Evolutionary conservation across 345 rosid genomes (phyloP), one percentile per base, ranked within the genome.

Genomic region (Moricandia arvensis): DNA sequence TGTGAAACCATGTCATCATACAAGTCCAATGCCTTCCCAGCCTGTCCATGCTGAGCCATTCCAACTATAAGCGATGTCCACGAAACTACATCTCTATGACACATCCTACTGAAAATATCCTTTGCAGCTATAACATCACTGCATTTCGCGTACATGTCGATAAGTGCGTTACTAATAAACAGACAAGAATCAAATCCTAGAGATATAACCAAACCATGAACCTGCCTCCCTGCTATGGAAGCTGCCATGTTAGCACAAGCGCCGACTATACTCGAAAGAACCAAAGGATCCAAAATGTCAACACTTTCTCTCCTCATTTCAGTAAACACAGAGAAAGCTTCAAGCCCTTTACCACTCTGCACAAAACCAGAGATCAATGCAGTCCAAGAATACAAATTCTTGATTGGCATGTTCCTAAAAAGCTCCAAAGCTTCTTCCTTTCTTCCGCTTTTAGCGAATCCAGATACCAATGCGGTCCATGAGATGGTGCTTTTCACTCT

Each of bases 121-220:
- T 70, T 82, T 35, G 93, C 90, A 21, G 93, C 87, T 71, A 81
- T 13, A 69, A 91, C 74, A 69, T 87, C 93, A 31, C 97, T 88
- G 67, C 95, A 88, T 86, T 91, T 91, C 30, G 93, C 93, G 11
- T 91, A 91, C 97, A 91, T 91, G 68, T 91, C 95, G 16, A 91
- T 83, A 16, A 91, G 85, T 0, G 95, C 88, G 49, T 89, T 89
- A 64, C 86, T 83, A 74, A 86, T 82, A 66, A 87, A 90, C 80
- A 88, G 61, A 78, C 91, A 88, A 74, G 89, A 84, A 34, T 79
- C 81, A 73, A 75, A 88, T 8, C 91, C 93, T 70, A 88, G 78
- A 61, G 73, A 26, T 58, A 87, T 73, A 47, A 84, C 85, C n/a
- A 85, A 62, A 18, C 90, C 79, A 59, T 90, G 96, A 75, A 88